phyloP scores from a whole-genome alignment of 2,329 filamentous ascomycete species.

The Colletotrichum sidae region DNA sequence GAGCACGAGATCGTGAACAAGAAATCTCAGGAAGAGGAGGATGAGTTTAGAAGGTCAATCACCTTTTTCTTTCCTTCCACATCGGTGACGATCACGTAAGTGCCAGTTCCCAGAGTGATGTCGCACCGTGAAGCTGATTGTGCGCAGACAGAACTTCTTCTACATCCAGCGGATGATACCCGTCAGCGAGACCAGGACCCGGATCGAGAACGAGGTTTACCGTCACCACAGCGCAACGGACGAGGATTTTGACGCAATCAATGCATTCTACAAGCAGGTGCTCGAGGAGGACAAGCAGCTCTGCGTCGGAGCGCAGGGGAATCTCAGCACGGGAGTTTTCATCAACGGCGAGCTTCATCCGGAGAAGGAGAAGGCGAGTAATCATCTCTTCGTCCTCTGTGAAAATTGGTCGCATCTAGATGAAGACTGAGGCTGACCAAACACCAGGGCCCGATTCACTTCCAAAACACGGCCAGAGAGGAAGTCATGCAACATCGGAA shows the following conservation, averaged over 20 bases:
- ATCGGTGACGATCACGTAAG: constrained; percentile 44
- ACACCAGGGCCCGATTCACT: constrained; percentile 57
- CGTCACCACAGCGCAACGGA: constrained; percentile 59
- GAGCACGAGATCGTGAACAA: constrained; percentile 52
- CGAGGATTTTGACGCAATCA: constrained; percentile 58
- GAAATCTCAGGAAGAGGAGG: constrained; percentile 48
- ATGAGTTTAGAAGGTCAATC: constrained; percentile 30
- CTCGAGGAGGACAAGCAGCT: constrained; percentile 64
- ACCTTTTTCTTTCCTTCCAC: constrained; percentile 29
- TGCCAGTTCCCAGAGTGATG: constrained; percentile 31
- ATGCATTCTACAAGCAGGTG: constrained; percentile 62
- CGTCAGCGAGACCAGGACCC: constrained; percentile 52
- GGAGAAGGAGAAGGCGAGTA: constrained; percentile 58
- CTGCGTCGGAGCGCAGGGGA: constrained; percentile 60
- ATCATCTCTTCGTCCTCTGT: background rate
- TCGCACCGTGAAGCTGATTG: constrained; percentile 51
- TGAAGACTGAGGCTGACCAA: constrained; percentile 36
- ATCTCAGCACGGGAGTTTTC: constrained; percentile 62
- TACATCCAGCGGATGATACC: constrained; percentile 64
- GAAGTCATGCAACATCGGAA: constrained; percentile 44
- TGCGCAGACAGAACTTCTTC: constrained; percentile 59
- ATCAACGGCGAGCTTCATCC: constrained; percentile 64
- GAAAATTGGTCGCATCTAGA: background rate
- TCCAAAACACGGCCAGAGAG: constrained; percentile 44
- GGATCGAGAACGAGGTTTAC: constrained; percentile 64